These are phyloP conservation scores for Penicillium sp. DNA, from an alignment of 2,329 filamentous ascomycete genomes.

Conservation along the genomic window DNA sequence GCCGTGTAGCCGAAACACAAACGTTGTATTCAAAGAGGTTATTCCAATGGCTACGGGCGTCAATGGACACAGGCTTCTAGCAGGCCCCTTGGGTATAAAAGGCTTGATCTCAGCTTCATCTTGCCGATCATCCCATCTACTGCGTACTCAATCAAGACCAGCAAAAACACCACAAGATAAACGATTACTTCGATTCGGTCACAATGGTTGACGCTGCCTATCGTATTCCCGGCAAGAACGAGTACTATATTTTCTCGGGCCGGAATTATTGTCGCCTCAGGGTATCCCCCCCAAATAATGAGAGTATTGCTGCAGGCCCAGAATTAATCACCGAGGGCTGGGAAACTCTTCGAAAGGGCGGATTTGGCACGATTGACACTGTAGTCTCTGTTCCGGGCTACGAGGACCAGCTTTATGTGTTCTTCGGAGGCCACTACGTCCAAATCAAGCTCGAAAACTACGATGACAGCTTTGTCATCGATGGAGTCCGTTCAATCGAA, in stretches of 20 bases:
- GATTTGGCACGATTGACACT: neutral
- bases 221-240: neutral
- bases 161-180: no score
- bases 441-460: constrained; percentile 4
- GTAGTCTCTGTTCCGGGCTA: neutral
- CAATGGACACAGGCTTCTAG: neutral
- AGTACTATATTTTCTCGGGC: constrained; percentile 1
- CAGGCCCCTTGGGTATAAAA: neutral
- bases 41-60: neutral
- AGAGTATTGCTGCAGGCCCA: neutral
- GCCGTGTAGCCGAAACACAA: neutral
- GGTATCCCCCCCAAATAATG: neutral
- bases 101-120: neutral
- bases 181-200: neutral
- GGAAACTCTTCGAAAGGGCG: neutral
- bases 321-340: neutral
- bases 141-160: neutral
- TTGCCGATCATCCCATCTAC: neutral
- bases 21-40: neutral
- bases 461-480: neutral
- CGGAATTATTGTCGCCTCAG: neutral
- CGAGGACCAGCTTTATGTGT: constrained; percentile 1
- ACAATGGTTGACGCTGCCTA: constrained; percentile 5
- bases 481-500: neutral
- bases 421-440: constrained; percentile 1